Conservation (phyloP, 2,329 filamentous ascomycete species). For the Fusarium sambucinum region DNA sequence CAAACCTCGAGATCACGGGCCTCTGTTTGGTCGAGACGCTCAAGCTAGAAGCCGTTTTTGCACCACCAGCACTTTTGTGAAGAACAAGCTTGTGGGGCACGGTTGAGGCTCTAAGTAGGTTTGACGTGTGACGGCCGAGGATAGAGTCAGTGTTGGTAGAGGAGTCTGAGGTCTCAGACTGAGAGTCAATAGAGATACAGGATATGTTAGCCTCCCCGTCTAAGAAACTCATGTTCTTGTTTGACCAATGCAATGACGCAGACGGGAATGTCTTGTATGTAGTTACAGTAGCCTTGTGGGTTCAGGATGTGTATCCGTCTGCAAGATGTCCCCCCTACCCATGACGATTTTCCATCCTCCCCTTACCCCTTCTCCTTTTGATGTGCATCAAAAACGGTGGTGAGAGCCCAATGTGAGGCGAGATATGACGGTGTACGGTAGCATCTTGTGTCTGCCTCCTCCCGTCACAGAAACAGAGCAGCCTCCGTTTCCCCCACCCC, state of each 20-base stretch:
- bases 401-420: constrained; percentile 24
- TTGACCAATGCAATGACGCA: constrained; percentile 41
- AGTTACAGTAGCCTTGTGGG: constrained; percentile 32
- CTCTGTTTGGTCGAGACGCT: constrained; percentile 34
- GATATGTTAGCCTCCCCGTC: constrained; percentile 11
- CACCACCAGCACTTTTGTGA: background rate
- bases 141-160: background rate
- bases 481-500: constrained; percentile 1
- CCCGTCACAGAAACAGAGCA: constrained; percentile 7
- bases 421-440: constrained; percentile 38
- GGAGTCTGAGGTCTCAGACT: background rate
- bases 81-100: constrained; percentile 19
- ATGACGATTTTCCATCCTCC: constrained; percentile 25
- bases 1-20: constrained; percentile 23
- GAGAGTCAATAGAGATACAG: background rate
- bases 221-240: background rate
- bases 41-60: constrained; percentile 7
- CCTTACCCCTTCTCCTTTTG: background rate
- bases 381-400: constrained; percentile 19
- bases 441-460: constrained; percentile 14
- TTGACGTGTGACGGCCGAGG: constrained; percentile 12
- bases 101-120: constrained; percentile 30
- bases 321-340: constrained; percentile 13
- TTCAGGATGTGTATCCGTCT: constrained; percentile 15
- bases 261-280: constrained; percentile 27